A percentile compares a stretch with the other conserved stretches of the same genome.
Conservation (phyloP, 345 rosid genomes). For the Geranium rotundifolium region DNA sequence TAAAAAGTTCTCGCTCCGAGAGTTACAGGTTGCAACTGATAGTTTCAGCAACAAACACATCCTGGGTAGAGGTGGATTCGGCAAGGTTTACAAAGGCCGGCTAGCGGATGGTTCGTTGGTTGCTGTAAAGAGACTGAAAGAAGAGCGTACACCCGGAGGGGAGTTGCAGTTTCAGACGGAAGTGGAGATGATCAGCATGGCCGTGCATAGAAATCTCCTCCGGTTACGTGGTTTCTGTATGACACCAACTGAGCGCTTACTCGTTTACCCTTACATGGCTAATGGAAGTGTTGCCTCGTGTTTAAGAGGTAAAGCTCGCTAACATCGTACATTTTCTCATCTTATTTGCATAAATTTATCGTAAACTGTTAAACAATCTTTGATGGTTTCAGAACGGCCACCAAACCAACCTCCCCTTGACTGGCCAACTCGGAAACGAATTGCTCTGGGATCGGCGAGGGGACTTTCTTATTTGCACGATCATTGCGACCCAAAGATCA, state of each 20-base stretch:
- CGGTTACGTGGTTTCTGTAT: conserved; percentile 89
- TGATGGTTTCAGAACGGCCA: conserved; percentile 51
- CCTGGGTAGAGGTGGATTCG: conserved; percentile 96
- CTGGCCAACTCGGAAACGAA: conserved; percentile 77
- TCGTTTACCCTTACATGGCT: conserved; percentile 98
- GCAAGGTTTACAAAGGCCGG: conserved; percentile 93
- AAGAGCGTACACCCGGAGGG: conserved; percentile 95
- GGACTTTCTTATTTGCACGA: conserved; percentile 94
- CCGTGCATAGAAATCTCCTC: conserved; percentile 91
- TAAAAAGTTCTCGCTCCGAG: conserved; percentile 85
- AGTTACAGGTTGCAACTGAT: conserved; percentile 90
- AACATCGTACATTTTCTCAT: background rate
- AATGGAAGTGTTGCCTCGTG: conserved; percentile 98
- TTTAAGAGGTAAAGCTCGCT: conserved; percentile 51
- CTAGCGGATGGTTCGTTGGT: conserved; percentile 86
- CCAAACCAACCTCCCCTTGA: conserved; percentile 79
- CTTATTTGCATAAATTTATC: background rate
- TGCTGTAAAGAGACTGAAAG: conserved; percentile 92
- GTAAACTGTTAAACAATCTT: background rate
- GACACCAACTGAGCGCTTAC: conserved; percentile 91
- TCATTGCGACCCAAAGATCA: conserved; percentile 95
- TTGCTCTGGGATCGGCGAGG: conserved; percentile 91
- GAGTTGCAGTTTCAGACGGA: conserved; percentile 98
- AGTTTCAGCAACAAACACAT: conserved; percentile 87
- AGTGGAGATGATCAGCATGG: conserved; percentile 99